Percentiles rank a stretch among this genome's conserved stretches.
Evolutionary conservation across 495 filamentous ascomycete species (phyloP).

Genomic region (Jackrogersella multiformis): DNA sequence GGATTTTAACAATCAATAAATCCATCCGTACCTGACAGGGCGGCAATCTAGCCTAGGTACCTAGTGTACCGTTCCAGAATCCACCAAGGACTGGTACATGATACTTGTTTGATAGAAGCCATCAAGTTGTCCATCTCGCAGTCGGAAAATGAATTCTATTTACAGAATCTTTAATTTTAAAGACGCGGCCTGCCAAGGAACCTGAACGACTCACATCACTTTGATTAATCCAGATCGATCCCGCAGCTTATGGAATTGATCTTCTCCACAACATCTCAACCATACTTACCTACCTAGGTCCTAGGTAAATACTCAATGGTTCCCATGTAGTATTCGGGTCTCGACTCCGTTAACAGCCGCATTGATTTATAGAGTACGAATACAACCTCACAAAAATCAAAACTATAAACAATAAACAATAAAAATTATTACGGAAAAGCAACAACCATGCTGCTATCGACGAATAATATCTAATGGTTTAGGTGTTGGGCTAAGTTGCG

Average conservation of each 20-base stretch:
- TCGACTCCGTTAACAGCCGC: slow-evolving; percentile 29
- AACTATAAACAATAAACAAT: background rate
- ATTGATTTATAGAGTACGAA: slow-evolving; percentile 20
- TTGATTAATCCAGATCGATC: slow-evolving; percentile 7
- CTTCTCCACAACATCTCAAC: slow-evolving; percentile 6
- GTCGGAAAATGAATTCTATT: slow-evolving; percentile 8
- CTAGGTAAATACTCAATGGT: slow-evolving; percentile 3
- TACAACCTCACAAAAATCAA: slow-evolving; percentile 10
- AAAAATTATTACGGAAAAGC: slow-evolving; percentile 1
- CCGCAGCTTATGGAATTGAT: slow-evolving; percentile 7
- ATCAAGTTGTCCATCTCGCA: slow-evolving; percentile 5
- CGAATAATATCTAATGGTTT: no score
- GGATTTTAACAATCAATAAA: slow-evolving; percentile 4
- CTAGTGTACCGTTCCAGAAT: slow-evolving; percentile 31
- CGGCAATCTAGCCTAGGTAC: no score
- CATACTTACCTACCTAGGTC: no score
- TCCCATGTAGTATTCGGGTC: slow-evolving; percentile 24
- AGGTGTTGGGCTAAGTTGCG: no score
- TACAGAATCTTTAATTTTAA: background rate
- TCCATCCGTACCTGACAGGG: slow-evolving; percentile 28
- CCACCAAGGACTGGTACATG: slow-evolving; percentile 13
- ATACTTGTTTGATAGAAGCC: slow-evolving; percentile 6
- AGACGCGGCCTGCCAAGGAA: background rate
- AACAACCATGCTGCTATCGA: background rate
- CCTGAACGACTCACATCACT: background rate